Conservation (phyloP, 768 basidiomycete species). For the Auriscalpium vulgare region DNA sequence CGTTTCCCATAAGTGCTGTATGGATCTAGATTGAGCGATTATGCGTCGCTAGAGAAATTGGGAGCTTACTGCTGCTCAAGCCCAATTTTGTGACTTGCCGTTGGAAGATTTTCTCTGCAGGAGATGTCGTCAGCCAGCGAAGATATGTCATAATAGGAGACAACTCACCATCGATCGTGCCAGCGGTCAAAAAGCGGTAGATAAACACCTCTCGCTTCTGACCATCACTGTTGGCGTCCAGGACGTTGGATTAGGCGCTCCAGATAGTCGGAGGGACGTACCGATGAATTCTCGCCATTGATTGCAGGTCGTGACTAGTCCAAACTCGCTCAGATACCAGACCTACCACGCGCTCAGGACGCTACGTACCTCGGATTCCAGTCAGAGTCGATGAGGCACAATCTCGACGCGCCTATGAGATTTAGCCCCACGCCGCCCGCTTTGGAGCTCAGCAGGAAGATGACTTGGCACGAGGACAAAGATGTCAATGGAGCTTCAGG, state of each 20-base stretch:
- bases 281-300: slow-evolving; percentile 97
- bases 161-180: slow-evolving; percentile 75
- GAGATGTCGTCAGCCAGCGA: slow-evolving; percentile 1
- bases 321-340: background rate
- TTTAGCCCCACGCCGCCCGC: slow-evolving; percentile 95
- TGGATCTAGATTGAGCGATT: slow-evolving; percentile 1
- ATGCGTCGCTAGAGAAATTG: slow-evolving; percentile 15
- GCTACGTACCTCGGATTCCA: slow-evolving; percentile 82
- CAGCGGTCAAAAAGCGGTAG: slow-evolving; percentile 78
- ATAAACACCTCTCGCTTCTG: slow-evolving; percentile 90
- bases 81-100: slow-evolving; percentile 93
- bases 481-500: background rate
- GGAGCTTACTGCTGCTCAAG: slow-evolving; percentile 68
- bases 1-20: slow-evolving; percentile 66
- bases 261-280: slow-evolving; percentile 23
- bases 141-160: background rate
- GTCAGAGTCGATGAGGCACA: slow-evolving; percentile 83
- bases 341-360: no score
- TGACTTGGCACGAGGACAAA: slow-evolving; percentile 38
- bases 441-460: slow-evolving; percentile 92
- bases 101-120: slow-evolving; percentile 82
- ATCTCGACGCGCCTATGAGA: slow-evolving; percentile 81
- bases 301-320: slow-evolving; percentile 79
- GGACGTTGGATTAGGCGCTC: background rate
- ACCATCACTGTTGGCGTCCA: slow-evolving; percentile 57